A percentile compares a stretch with the other conserved stretches of the same genome.
Evolutionary conservation across 2,329 filamentous ascomycete genomes (phyloP).

Genomic region (Biscogniauxia mediterranea): DNA sequence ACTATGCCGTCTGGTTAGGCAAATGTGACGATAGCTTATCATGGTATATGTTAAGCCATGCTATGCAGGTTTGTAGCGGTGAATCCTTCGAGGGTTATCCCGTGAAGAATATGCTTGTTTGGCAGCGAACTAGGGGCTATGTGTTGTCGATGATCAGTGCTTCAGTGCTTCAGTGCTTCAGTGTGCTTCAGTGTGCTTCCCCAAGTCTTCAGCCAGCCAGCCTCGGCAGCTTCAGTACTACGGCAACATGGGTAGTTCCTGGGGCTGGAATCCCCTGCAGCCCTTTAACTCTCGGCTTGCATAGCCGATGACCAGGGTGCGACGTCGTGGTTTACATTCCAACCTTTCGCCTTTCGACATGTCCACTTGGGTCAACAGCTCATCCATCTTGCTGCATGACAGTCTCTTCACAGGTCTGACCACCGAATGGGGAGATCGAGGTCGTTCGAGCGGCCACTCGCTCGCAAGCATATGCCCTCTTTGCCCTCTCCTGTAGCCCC

Average conservation of each 20-base stretch:
- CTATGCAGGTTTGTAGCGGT: background rate
- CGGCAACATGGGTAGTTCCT: background rate
- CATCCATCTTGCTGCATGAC: slow-evolving; percentile 7
- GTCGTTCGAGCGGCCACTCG: background rate
- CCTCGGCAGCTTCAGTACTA: background rate
- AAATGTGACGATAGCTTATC: background rate
- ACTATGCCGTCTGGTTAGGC: background rate
- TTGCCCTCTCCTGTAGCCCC: background rate
- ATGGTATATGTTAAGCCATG: background rate
- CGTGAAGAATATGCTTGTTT: background rate
- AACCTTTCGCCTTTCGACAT: slow-evolving; percentile 14
- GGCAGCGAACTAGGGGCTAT: background rate
- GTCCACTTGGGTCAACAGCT: slow-evolving; percentile 14
- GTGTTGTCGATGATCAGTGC: background rate
- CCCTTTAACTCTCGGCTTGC: slow-evolving; percentile 21
- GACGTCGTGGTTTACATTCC: slow-evolving; percentile 11
- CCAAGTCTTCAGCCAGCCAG: background rate
- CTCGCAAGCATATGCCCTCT: background rate
- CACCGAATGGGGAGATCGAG: slow-evolving; percentile 3
- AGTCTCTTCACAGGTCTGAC: slow-evolving; percentile 3
- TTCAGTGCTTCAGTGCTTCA: background rate
- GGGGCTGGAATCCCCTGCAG: background rate
- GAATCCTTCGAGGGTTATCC: background rate
- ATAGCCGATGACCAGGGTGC: slow-evolving; percentile 17
- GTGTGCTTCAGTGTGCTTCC: too few species aligned